These are phyloP conservation scores for Cordyceps farinosa DNA, from an alignment of 2,329 filamentous ascomycete species.

Conservation along the genomic window DNA sequence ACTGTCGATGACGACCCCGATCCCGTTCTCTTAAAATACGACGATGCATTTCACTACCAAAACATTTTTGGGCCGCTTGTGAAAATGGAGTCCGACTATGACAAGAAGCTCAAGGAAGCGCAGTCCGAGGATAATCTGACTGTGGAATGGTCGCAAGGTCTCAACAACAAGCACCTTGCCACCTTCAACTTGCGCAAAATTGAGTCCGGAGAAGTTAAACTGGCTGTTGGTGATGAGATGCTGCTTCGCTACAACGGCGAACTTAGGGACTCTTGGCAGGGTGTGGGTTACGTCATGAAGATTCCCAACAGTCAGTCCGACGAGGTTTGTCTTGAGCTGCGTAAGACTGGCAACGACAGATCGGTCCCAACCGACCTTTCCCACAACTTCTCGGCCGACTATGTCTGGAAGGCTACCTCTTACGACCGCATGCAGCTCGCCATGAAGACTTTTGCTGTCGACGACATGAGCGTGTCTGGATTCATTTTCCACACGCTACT, in stretches of 20 bases:
- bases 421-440: conserved; percentile 99
- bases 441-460: conserved; percentile 98
- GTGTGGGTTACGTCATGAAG: conserved; percentile 98
- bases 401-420: conserved; percentile 98
- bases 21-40: conserved; percentile 87
- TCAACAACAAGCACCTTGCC: conserved; percentile 96
- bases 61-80: conserved; percentile 97
- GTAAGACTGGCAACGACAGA: conserved; percentile 93
- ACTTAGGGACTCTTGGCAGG: conserved; percentile 88
- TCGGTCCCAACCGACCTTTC: conserved; percentile 93
- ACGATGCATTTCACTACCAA: conserved; percentile 97
- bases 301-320: conserved; percentile 99
- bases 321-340: conserved; percentile 91
- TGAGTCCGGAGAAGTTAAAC: conserved; percentile 94
- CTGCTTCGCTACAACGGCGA: conserved; percentile 94
- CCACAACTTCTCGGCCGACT: conserved; percentile 96
- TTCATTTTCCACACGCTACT: conserved; percentile 98
- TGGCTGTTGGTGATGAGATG: conserved; percentile 98
- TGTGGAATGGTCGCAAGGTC: conserved; percentile 88
- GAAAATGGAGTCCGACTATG: conserved; percentile 98
- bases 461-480: conserved; percentile 96
- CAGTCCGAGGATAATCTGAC: conserved; percentile 95
- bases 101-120: conserved; percentile 96
- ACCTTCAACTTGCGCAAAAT: conserved; percentile 96
- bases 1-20: conserved; percentile 94